Percentiles rank a stretch among this genome's conserved stretches.
Conservation (phyloP, 345 rosid species). For the Eutrema yunnanense region DNA sequence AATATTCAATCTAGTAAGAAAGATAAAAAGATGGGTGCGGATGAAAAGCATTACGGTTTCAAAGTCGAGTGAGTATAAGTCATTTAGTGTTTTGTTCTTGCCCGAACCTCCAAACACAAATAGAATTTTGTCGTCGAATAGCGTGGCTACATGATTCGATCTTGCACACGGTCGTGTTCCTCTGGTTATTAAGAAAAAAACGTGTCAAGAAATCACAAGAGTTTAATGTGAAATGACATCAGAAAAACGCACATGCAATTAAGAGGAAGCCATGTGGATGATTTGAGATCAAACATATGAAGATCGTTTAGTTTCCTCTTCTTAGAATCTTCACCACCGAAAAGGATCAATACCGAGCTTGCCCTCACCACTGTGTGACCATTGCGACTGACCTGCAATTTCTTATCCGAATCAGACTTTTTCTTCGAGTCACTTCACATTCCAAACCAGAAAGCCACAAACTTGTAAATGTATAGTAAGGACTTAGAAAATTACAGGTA, state of each 20-base stretch:
- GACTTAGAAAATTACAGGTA: conserved; percentile 51
- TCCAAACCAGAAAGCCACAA: background rate
- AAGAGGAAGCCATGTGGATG: conserved; percentile 93
- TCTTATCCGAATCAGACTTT: background rate
- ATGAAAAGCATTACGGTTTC: conserved; percentile 55
- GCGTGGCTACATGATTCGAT: conserved; percentile 81
- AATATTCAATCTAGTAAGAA: background rate
- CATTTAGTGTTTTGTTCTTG: conserved; percentile 76
- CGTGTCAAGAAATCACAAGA: conserved; percentile 2
- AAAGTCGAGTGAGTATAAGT: conserved; percentile 92
- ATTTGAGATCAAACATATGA: conserved; percentile 93
- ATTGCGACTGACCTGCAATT: conserved; percentile 71
- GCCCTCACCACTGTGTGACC: conserved; percentile 94
- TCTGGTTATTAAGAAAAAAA: conserved; percentile 29
- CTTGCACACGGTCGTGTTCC: conserved; percentile 91
- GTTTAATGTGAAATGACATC: background rate
- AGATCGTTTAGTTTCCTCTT: conserved; percentile 90
- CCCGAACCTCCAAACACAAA: conserved; percentile 82
- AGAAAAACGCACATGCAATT: conserved; percentile 78
- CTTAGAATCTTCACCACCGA: conserved; percentile 91
- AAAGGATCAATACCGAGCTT: conserved; percentile 67
- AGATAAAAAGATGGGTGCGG: background rate
- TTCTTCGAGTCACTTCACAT: background rate
- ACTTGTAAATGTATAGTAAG: background rate
- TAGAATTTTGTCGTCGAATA: conserved; percentile 74